Evolutionary conservation across 495 filamentous ascomycete species (phyloP).

Genomic region (Neurospora sp.): DNA sequence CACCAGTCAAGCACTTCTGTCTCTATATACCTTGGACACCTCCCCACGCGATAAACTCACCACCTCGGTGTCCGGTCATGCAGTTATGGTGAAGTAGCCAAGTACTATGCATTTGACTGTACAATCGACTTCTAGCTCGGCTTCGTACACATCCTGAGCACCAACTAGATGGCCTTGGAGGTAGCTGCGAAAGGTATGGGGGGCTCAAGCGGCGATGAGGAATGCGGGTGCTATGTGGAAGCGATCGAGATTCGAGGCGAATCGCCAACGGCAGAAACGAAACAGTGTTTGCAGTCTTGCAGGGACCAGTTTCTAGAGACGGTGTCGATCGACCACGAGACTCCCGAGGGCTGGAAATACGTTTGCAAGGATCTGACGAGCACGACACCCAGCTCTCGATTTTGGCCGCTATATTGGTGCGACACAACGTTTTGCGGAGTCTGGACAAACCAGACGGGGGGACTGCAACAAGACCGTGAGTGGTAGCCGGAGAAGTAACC

Average conservation of each 20-base stretch:
- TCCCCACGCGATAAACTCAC: background rate
- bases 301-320: constrained; percentile 11
- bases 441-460: constrained; percentile 16
- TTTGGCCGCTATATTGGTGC: constrained; percentile 37
- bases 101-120: constrained; percentile 12
- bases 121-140: constrained; percentile 2
- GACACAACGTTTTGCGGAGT: constrained; percentile 35
- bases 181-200: constrained; percentile 1
- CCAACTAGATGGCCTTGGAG: constrained; percentile 1
- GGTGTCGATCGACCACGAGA: constrained; percentile 8
- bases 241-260: constrained; percentile 3
- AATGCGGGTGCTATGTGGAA: constrained; percentile 18
- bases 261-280: constrained; percentile 1
- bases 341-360: constrained; percentile 6
- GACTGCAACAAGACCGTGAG: constrained; percentile 33
- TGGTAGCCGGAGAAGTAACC: constrained; percentile 5
- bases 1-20: background rate
- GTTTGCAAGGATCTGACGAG: constrained; percentile 13
- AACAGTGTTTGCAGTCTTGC: constrained; percentile 15
- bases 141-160: background rate
- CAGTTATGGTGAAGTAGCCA: background rate
- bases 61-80: background rate
- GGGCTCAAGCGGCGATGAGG: background rate
- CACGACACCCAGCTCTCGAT: background rate
- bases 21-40: background rate